phyloP scores from a whole-genome alignment of 2,329 filamentous ascomycete genomes.

The Pestalotiopsis sp. region DNA sequence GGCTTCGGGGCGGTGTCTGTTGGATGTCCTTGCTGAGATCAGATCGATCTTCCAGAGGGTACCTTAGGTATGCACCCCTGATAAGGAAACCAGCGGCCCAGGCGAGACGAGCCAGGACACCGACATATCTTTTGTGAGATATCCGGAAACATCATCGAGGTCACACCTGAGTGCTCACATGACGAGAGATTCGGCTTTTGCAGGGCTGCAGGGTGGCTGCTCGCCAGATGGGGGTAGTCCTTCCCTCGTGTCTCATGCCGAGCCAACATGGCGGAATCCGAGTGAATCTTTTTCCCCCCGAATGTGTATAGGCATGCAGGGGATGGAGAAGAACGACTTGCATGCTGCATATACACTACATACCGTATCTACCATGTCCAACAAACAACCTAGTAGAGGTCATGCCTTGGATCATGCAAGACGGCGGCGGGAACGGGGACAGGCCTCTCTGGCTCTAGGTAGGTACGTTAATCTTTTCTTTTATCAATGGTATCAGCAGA shows the following conservation, averaged over 20 bases:
- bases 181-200: background rate
- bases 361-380: background rate
- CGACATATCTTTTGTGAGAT: background rate
- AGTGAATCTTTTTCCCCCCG: background rate
- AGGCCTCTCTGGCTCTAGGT: background rate
- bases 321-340: background rate
- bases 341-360: background rate
- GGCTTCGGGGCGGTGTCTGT: background rate
- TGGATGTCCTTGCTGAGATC: background rate
- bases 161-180: conserved; percentile 3
- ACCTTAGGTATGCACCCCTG: background rate
- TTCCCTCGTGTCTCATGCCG: background rate
- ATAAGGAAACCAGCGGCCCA: conserved; percentile 3
- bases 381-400: background rate
- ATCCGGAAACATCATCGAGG: background rate
- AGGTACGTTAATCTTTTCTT: background rate
- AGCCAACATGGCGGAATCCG: background rate
- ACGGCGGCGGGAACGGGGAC: background rate
- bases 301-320: background rate
- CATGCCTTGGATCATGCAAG: background rate
- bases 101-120: background rate
- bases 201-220: background rate
- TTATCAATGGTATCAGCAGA: conserved; percentile 4
- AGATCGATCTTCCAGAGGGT: background rate
- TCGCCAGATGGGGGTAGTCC: conserved; percentile 2